Evolutionary conservation across 2,329 filamentous ascomycete genomes (phyloP).

Genomic region (Diaporthe sp.): DNA sequence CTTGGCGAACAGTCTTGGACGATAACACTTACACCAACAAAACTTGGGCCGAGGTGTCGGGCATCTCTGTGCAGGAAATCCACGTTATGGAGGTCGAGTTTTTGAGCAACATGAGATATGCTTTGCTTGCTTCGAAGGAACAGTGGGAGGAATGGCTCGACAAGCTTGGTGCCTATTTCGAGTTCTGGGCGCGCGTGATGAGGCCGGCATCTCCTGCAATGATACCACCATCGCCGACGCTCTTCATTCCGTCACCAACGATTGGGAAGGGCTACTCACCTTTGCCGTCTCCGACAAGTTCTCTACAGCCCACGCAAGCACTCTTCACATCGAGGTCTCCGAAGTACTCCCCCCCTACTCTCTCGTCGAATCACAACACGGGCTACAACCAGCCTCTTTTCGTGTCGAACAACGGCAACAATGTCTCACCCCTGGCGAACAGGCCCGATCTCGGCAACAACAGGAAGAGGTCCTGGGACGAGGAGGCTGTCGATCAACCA

Average conservation of each 20-base stretch:
- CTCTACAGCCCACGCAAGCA: conserved; percentile 52
- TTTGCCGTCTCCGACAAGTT: conserved; percentile 62
- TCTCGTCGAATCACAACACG: conserved; percentile 27
- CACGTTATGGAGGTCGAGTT: conserved; percentile 99
- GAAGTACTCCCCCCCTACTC: conserved; percentile 53
- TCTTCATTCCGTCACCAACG: conserved; percentile 56
- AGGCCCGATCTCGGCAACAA: conserved; percentile 57
- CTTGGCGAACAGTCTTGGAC: conserved; percentile 76
- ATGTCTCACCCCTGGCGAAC: conserved; percentile 59
- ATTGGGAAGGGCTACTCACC: conserved; percentile 57
- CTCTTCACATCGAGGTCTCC: conserved; percentile 42
- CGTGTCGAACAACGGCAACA: conserved; percentile 12
- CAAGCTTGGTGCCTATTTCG: conserved; percentile 84
- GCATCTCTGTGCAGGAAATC: conserved; percentile 93
- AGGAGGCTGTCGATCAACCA: conserved; percentile 65
- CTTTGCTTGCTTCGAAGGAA: conserved; percentile 84
- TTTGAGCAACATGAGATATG: conserved; percentile 97
- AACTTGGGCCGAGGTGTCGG: conserved; percentile 98
- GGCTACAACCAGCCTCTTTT: conserved; percentile 51
- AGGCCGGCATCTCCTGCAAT: conserved; percentile 60
- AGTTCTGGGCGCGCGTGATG: conserved; percentile 81
- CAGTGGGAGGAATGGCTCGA: conserved; percentile 91
- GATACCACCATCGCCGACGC: conserved; percentile 51
- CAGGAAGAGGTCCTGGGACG: conserved; percentile 66
- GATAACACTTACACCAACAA: conserved; percentile 99